Evolutionary conservation across 805 yeast genomes (phyloP).

Genomic region (Metschnikowia orientalis): DNA sequence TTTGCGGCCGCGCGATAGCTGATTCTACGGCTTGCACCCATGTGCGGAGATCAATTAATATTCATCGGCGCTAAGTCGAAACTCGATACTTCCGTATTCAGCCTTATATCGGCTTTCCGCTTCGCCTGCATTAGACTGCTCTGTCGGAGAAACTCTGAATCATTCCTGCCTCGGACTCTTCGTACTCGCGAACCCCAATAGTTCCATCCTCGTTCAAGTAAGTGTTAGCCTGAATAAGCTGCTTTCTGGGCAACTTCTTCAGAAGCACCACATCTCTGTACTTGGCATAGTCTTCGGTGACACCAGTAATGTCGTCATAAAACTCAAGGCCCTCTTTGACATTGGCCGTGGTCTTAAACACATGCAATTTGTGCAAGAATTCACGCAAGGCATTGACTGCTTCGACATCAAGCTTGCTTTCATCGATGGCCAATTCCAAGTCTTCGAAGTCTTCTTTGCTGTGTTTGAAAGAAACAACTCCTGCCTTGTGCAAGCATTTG

Average conservation of each 20-base stretch:
- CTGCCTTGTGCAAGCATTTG: constrained; percentile 67
- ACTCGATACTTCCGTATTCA: too few species aligned
- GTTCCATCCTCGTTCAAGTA: constrained; percentile 34
- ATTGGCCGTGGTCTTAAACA: constrained; percentile 76
- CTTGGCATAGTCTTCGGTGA: constrained; percentile 55
- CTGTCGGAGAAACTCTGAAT: constrained; percentile 69
- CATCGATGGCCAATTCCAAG: constrained; percentile 55
- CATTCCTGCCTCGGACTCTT: constrained; percentile 70
- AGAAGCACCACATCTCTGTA: constrained; percentile 64
- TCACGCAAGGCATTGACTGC: constrained; percentile 75
- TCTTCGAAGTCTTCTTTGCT: constrained; percentile 51
- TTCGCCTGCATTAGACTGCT: constrained; percentile 27
- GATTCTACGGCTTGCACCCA: too few species aligned
- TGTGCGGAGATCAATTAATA: too few species aligned
- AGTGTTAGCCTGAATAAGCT: constrained; percentile 80
- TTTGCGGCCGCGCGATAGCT: too few species aligned
- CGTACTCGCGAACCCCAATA: constrained; percentile 66
- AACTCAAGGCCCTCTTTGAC: constrained; percentile 57
- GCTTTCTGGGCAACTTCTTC: constrained; percentile 79
- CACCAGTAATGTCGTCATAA: constrained; percentile 65
- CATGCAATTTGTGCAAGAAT: constrained; percentile 66
- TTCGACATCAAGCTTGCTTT: constrained; percentile 55
- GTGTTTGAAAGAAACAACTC: constrained; percentile 54
- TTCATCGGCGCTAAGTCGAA: too few species aligned
- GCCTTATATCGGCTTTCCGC: too few species aligned